Evolutionary conservation across 2,329 filamentous ascomycete species (phyloP).

Genomic region (Coniosporium tulheliwenetii): DNA sequence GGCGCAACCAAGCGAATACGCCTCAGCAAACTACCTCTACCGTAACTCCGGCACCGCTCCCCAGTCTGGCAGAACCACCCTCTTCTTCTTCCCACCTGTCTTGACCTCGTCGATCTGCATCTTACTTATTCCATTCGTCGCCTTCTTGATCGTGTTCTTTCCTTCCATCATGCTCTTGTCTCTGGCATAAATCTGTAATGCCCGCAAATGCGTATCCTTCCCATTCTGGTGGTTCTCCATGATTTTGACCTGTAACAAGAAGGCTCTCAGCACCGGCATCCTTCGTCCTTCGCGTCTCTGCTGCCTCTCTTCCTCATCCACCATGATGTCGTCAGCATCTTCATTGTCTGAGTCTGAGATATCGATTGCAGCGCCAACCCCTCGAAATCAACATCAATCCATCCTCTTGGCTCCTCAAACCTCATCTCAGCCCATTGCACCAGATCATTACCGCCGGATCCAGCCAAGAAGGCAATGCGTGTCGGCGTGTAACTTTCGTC

Average conservation of each 20-base stretch:
- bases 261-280: constrained; percentile 55
- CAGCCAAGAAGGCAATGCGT: constrained; percentile 75
- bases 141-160: constrained; percentile 2
- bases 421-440: constrained; percentile 73
- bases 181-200: constrained; percentile 66
- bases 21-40: neutral
- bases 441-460: constrained; percentile 81
- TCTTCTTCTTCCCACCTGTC: constrained; percentile 3
- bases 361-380: constrained; percentile 37
- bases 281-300: constrained; percentile 9
- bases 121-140: constrained; percentile 1
- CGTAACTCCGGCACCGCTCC: constrained; percentile 3
- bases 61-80: constrained; percentile 2
- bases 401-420: constrained; percentile 67
- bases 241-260: constrained; percentile 79
- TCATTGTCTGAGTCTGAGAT: constrained; percentile 7
- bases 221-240: constrained; percentile 98
- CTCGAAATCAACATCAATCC: constrained; percentile 69
- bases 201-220: constrained; percentile 94
- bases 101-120: constrained; percentile 1
- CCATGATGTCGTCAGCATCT: constrained; percentile 11
- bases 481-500: constrained; percentile 97
- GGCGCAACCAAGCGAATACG: too few species aligned
- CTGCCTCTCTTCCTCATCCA: constrained; percentile 11
- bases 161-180: constrained; percentile 13